Percentiles rank a stretch among this genome's conserved stretches.
Conservation (phyloP, 495 filamentous ascomycete species). For the Pseudoneurospora amorphoporcata region DNA sequence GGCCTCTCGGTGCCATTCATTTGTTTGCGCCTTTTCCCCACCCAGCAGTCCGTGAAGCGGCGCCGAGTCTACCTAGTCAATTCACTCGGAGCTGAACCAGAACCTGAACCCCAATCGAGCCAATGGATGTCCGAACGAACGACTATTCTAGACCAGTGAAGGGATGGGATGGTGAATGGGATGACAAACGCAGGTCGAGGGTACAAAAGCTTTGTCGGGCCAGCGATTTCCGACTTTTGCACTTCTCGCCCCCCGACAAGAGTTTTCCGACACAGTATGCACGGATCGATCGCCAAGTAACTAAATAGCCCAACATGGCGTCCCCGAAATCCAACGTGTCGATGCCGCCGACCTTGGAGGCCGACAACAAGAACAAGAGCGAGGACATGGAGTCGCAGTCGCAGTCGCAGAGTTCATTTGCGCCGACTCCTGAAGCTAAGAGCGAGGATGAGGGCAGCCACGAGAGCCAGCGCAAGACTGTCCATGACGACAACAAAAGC, state of each 20-base stretch:
- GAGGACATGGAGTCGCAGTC: background rate
- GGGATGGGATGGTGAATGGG: background rate
- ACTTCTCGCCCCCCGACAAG: background rate
- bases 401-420: background rate
- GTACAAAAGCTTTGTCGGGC: background rate
- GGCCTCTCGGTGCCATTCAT: no score
- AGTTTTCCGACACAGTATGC: background rate
- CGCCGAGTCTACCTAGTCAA: no score
- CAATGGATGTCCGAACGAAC: background rate
- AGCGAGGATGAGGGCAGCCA: background rate
- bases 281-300: background rate
- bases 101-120: background rate
- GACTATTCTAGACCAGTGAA: background rate
- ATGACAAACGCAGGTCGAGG: background rate
- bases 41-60: no score
- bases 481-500: background rate
- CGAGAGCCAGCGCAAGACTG: background rate
- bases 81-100: no score
- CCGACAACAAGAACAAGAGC: background rate
- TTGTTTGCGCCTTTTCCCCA: no score
- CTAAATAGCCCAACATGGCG: background rate
- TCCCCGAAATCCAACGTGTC: background rate
- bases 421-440: background rate
- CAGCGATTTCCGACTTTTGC: background rate
- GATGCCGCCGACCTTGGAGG: background rate